Evolutionary conservation across 2,329 filamentous ascomycete species (phyloP).

Genomic region (Alternaria incomplexa): DNA sequence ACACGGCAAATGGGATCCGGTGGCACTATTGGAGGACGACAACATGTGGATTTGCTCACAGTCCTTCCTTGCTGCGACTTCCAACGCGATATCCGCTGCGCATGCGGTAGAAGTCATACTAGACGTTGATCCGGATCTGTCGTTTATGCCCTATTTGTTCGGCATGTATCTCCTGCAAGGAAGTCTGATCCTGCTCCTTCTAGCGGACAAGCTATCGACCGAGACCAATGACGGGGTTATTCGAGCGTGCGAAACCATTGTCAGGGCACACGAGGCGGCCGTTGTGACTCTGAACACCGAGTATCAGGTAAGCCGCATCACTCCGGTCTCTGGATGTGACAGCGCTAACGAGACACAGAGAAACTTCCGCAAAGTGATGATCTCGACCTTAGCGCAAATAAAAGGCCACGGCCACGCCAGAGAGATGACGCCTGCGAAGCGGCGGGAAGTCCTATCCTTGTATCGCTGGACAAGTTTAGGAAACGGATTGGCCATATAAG

Average conservation of each 20-base stretch:
- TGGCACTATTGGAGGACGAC: slow-evolving; percentile 86
- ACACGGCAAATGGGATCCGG: slow-evolving; percentile 92
- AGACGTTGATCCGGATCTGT: slow-evolving; percentile 86
- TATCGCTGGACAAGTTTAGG: slow-evolving; percentile 59
- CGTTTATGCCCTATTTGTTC: slow-evolving; percentile 97
- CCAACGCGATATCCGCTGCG: slow-evolving; percentile 86
- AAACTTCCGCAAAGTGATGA: slow-evolving; percentile 62
- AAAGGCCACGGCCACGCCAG: slow-evolving; percentile 45
- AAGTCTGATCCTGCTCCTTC: slow-evolving; percentile 83
- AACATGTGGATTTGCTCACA: slow-evolving; percentile 93
- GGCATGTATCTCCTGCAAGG: slow-evolving; percentile 91
- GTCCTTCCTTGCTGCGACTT: slow-evolving; percentile 83
- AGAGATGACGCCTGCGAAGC: slow-evolving; percentile 47
- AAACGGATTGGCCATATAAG: slow-evolving; percentile 48
- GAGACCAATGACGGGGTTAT: slow-evolving; percentile 85
- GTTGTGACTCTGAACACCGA: slow-evolving; percentile 94
- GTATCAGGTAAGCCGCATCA: slow-evolving; percentile 71
- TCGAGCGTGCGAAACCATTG: slow-evolving; percentile 89
- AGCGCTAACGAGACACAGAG: slow-evolving; percentile 44
- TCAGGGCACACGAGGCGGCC: slow-evolving; percentile 91
- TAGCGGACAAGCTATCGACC: slow-evolving; percentile 85
- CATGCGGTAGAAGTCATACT: slow-evolving; percentile 86
- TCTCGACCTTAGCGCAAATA: slow-evolving; percentile 49
- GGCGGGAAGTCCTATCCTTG: slow-evolving; percentile 58
- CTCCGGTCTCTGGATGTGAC: not conserved